Evolutionary conservation across 176 grass and related monocot species (phyloP), one percentile per base, ranked within the genome.

Genomic region (Guadua angustifolia): DNA sequence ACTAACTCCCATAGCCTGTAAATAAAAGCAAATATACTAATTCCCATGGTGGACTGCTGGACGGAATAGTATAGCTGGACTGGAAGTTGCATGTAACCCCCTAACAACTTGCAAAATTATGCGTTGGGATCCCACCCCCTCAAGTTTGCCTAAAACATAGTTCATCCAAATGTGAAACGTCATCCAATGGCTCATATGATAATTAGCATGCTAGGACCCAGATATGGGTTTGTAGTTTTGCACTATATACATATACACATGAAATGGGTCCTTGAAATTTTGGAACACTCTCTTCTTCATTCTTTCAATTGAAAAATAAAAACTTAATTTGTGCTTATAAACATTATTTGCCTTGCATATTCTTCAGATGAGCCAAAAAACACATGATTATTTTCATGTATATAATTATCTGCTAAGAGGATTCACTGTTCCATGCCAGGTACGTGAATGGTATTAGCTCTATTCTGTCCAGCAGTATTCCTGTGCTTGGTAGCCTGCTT

Each of bases 361-460:
- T 69, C 21, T 66, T 69, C 38, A 82, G 26, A 50, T 60, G 26
- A 29, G 26, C 29, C 38, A 76, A 82, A 59, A 24, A 36, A 75
- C 29, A 22, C 24, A 6, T 74, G 62, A 45, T 51, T 57, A 60
- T 69, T 58, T n/a, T 89, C 33, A 62, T 55, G 43, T 81, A 45
- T 51, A 63, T 77, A 17, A 71, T 66, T 65, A 78, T 80, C 35
- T 15, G 7, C 24, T 87, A 83, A 83, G 25, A 55, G 24, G 44
- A 62, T 74, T 70, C 43, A 21, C 9, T 83, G 24, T 87, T 61
- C 51, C 15, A 16, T 90, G 84, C 68, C 91, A 99, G 96, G 80
- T 99, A 95, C 85, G 96, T 99, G 64, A 99, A 99, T 90, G 88
- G 83, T 68, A 94, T 95, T 47, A 99, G 87, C 88, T 92, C 96